These are phyloP conservation scores for Lactifluus pinguis DNA, from an alignment of 768 basidiomycete species.

Conservation along the genomic window DNA sequence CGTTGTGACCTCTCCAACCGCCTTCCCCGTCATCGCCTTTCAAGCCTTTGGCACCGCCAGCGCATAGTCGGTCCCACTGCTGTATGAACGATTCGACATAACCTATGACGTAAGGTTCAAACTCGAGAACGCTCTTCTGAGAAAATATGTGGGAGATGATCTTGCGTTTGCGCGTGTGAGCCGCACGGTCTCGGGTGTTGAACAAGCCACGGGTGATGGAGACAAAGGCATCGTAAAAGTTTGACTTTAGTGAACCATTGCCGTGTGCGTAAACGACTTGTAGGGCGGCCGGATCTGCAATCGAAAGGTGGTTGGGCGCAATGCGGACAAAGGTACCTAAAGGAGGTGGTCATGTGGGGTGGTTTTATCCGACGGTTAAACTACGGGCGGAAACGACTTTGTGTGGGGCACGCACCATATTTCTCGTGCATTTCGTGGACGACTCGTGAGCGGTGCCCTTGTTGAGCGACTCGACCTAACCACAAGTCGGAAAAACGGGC, in stretches of 20 bases:
- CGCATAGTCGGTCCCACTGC: constrained; percentile 66
- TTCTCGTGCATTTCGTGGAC: constrained; percentile 35
- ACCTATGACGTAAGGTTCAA: constrained; percentile 66
- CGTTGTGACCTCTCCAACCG: constrained; percentile 51
- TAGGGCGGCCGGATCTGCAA: constrained; percentile 36
- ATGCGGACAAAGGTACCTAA: constrained; percentile 35
- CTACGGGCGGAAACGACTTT: no score
- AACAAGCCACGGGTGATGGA: constrained; percentile 51
- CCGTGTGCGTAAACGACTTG: constrained; percentile 36
- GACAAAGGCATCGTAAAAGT: constrained; percentile 37
- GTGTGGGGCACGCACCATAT: constrained; percentile 29
- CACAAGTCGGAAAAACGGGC: constrained; percentile 33
- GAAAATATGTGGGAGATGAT: constrained; percentile 82
- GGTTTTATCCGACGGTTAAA: no score
- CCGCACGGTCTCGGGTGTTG: constrained; percentile 61
- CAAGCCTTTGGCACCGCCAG: constrained; percentile 39
- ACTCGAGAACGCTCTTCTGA: constrained; percentile 77
- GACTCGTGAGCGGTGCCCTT: constrained; percentile 28
- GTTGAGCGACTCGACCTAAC: constrained; percentile 29
- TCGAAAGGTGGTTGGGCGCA: constrained; percentile 40
- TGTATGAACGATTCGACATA: constrained; percentile 50
- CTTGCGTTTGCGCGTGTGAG: constrained; percentile 83
- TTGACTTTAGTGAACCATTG: constrained; percentile 32
- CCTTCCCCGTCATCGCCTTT: constrained; percentile 46
- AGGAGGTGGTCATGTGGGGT: no score